Percentiles rank a stretch among this genome's conserved stretches.
Evolutionary conservation across 2,329 filamentous ascomycete genomes (phyloP).

Genomic region (Aspergillus tubingensis): DNA sequence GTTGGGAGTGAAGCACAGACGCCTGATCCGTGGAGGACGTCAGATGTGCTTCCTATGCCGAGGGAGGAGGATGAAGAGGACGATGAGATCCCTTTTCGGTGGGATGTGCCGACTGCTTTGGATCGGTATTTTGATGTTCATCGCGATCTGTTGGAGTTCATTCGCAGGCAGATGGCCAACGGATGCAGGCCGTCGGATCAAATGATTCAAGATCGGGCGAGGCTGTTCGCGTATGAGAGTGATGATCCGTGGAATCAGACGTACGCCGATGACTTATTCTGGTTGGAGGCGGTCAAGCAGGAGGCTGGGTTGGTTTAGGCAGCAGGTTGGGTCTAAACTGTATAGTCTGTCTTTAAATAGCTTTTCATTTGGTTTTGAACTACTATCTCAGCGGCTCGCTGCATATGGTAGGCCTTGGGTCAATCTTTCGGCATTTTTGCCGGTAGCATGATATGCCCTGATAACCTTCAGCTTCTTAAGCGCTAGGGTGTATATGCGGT

Average conservation of each 20-base stretch:
- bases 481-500: too few species aligned
- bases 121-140: not conserved
- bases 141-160: not conserved
- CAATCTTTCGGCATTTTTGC: too few species aligned
- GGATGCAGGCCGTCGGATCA: constrained; percentile 1
- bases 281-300: not conserved
- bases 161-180: not conserved
- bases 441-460: too few species aligned
- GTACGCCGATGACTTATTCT: constrained; percentile 1
- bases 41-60: not conserved
- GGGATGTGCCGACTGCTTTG: constrained; percentile 3
- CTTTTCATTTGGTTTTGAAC: not conserved
- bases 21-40: constrained; percentile 24
- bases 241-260: constrained; percentile 9
- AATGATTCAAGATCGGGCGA: not conserved
- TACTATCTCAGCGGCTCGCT: too few species aligned
- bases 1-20: constrained; percentile 31
- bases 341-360: too few species aligned
- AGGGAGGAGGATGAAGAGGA: not conserved
- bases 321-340: too few species aligned
- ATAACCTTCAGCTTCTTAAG: too few species aligned
- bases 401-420: too few species aligned
- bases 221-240: not conserved
- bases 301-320: not conserved
- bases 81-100: not conserved